Base-by-base conservation (phyloP, 2,329 filamentous ascomycete genomes). In the Alternaria consortialis region DNA sequence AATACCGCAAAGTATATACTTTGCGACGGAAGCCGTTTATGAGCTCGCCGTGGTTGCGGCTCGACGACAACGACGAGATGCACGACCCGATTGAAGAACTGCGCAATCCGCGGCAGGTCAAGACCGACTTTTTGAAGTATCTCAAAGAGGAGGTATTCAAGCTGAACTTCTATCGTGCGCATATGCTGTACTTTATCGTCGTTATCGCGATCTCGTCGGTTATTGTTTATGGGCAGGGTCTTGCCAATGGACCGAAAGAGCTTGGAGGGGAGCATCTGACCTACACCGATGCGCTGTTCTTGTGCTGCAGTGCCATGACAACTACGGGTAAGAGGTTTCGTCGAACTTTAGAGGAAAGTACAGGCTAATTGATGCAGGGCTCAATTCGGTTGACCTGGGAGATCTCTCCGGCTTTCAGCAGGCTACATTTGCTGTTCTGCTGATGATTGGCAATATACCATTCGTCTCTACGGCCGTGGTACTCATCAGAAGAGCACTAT, bases 261-360 rank as follows among this genome's bases (percentile, higher is more conserved):
- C 52, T 64, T n/a, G 39, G 58, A 8, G 56, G 61, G 36, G 66
- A 57, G 7, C 66, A 66, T 34, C 34, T 75, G 8, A 68, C 62
- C 5, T 76, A 75, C 31, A 68, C 71, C 20, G 66, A 76, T 37
- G 72, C 71, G 3, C 46, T 76, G 12, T 75, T 74, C 39, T 48
- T 76, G 7, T 69, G 68, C 32, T 70, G 66, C 25, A 74, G 71
- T 57, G 72, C 73, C 12, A 76, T 76, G 71, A 75, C 73, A 8
- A 76, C 72, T 2, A 76, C 71, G 9, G 72, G 69, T 67, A 63
- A 9, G 56, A 36, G 5, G 2, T 13, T 29, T 9, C 5, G 2
- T 25, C 12, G 20, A 11, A 0, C 2, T 11, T 29, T 42, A 5
- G 7, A 17, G 5, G 5, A 44, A 13, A 6, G 9, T 12, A 17